phyloP scores from a whole-genome alignment of 495 filamentous ascomycete genomes.

The Diplogelasinospora grovesii region DNA sequence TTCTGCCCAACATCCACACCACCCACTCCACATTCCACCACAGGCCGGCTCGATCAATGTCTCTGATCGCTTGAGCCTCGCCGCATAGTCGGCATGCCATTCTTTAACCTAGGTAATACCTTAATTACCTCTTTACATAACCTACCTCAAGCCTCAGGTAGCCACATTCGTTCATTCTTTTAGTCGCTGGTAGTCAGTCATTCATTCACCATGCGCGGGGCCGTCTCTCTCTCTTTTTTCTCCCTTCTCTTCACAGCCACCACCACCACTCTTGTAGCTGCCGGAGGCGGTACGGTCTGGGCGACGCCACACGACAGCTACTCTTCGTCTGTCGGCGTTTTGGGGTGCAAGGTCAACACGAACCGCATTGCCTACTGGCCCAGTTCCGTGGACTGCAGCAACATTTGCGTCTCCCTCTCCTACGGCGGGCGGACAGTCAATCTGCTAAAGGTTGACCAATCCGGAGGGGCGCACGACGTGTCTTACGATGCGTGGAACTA shows the following conservation, averaged over 20 bases:
- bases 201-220: slow-evolving; percentile 15
- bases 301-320: slow-evolving; percentile 46
- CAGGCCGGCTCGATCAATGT: slow-evolving; percentile 3
- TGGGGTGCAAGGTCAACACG: slow-evolving; percentile 44
- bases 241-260: slow-evolving; percentile 14
- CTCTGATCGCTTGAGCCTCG: slow-evolving; percentile 4
- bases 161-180: not conserved
- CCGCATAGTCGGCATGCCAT: not conserved
- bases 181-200: too few relatives aligned
- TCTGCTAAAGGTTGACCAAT: slow-evolving; percentile 42
- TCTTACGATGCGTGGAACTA: slow-evolving; percentile 49
- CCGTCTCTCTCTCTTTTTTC: slow-evolving; percentile 6
- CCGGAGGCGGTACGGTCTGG: slow-evolving; percentile 34
- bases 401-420: slow-evolving; percentile 38
- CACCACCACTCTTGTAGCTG: slow-evolving; percentile 18
- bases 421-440: slow-evolving; percentile 36
- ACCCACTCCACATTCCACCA: not conserved
- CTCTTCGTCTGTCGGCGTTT: slow-evolving; percentile 42
- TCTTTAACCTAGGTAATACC: not conserved
- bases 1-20: not conserved
- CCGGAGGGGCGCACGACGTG: slow-evolving; percentile 41
- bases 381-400: slow-evolving; percentile 38
- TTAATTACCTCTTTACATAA: not conserved
- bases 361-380: slow-evolving; percentile 47
- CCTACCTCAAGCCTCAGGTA: not conserved